Conservation (phyloP, 805 yeast species). For the Metschnikowia vanudenii region DNA sequence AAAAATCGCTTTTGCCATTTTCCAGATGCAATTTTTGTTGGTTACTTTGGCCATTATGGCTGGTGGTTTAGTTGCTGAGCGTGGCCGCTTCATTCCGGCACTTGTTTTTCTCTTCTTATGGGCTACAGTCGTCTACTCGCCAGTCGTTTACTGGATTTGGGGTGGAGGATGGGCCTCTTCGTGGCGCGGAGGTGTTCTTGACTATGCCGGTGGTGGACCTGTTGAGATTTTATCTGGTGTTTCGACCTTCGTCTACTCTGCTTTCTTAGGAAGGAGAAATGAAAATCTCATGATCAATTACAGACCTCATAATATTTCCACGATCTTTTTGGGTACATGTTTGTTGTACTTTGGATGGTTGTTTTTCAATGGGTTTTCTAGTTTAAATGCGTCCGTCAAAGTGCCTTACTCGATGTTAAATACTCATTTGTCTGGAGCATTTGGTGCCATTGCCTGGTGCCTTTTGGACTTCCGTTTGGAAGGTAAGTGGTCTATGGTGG, state of each 20-base stretch:
- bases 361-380: conserved; percentile 90
- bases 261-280: conserved; percentile 72
- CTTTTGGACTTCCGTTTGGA: conserved; percentile 84
- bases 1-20: conserved; percentile 78
- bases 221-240: conserved; percentile 92
- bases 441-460: conserved; percentile 93
- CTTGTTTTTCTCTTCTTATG: conserved; percentile 80
- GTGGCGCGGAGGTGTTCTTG: conserved; percentile 82
- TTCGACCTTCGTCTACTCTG: conserved; percentile 84
- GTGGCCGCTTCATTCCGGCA: conserved; percentile 86
- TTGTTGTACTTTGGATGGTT: conserved; percentile 95
- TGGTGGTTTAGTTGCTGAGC: conserved; percentile 84
- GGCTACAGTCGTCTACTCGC: conserved; percentile 91
- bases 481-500: conserved; percentile 91
- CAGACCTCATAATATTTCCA: conserved; percentile 92
- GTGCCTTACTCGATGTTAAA: conserved; percentile 91
- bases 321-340: conserved; percentile 84
- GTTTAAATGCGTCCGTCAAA: conserved; percentile 75
- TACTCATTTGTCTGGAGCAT: conserved; percentile 83
- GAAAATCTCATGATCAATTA: conserved; percentile 79
- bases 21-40: conserved; percentile 87
- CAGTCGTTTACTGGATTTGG: conserved; percentile 97
- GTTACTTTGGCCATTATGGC: conserved; percentile 91
- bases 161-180: conserved; percentile 88
- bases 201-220: conserved; percentile 98